Evolutionary conservation across 2,329 filamentous ascomycete genomes (phyloP).

Genomic region (Paraphoma chrysanthemicola): DNA sequence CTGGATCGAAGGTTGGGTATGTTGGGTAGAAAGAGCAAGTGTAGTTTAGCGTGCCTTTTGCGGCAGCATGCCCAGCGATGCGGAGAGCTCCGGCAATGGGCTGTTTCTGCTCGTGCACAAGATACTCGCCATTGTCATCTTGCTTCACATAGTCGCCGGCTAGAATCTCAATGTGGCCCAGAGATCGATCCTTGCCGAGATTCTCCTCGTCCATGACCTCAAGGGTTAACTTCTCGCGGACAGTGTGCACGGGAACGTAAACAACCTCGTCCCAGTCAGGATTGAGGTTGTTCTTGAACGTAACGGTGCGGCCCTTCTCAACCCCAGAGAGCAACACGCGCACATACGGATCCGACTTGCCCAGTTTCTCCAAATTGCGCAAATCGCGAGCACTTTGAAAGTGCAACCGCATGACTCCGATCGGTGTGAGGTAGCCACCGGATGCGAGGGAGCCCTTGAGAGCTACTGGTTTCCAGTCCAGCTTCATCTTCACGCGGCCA

Average conservation of each 20-base stretch:
- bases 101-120: slow-evolving; percentile 78
- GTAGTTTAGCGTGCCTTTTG: slow-evolving; percentile 83
- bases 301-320: slow-evolving; percentile 90
- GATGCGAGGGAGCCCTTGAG: slow-evolving; percentile 79
- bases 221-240: slow-evolving; percentile 81
- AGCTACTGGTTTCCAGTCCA: slow-evolving; percentile 95
- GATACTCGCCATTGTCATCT: slow-evolving; percentile 80
- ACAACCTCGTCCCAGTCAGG: slow-evolving; percentile 96
- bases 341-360: slow-evolving; percentile 95
- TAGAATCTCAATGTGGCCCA: slow-evolving; percentile 80
- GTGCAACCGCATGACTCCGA: slow-evolving; percentile 94
- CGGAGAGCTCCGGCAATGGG: slow-evolving; percentile 72
- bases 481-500: slow-evolving; percentile 86
- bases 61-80: slow-evolving; percentile 73
- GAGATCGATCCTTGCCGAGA: slow-evolving; percentile 85
- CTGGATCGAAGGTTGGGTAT: slow-evolving; percentile 85
- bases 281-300: slow-evolving; percentile 93
- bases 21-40: slow-evolving; percentile 90
- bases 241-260: slow-evolving; percentile 87
- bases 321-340: slow-evolving; percentile 89
- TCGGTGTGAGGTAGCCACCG: slow-evolving; percentile 88
- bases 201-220: slow-evolving; percentile 98
- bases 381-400: slow-evolving; percentile 83
- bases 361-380: slow-evolving; percentile 91
- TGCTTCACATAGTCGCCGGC: slow-evolving; percentile 81